A percentile compares a stretch with the other conserved stretches of the same genome.
Conservation (phyloP, 148 eudicot genomes). For the Heliamphora exappendiculata region DNA sequence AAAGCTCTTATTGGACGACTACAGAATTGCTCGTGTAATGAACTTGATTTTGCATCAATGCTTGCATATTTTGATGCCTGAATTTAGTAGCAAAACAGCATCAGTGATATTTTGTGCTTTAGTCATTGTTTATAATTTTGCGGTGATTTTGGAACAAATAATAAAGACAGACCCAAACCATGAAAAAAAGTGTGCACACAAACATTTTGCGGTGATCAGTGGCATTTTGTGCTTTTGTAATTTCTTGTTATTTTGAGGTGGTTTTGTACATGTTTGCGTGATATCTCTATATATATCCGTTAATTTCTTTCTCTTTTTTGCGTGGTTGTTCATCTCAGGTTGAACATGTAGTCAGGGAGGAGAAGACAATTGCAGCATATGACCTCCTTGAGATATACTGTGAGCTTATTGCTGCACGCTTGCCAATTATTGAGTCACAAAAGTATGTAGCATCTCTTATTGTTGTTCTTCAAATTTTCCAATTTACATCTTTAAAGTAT, state of each 20-base stretch:
- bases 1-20: no score
- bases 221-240: not conserved
- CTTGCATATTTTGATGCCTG: not conserved
- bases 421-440: slow-evolving; percentile 90
- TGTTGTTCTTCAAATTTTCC: not conserved
- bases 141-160: no score
- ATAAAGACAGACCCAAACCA: no score
- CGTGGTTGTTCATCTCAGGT: slow-evolving; percentile 51
- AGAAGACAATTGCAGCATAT: slow-evolving; percentile 81
- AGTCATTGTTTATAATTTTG: no score
- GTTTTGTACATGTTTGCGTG: not conserved
- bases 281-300: not conserved
- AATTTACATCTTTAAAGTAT: not conserved
- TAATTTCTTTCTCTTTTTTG: not conserved
- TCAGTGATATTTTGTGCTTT: not conserved
- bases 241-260: no score
- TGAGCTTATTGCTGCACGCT: slow-evolving; percentile 79
- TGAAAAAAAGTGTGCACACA: no score
- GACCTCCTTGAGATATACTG: slow-evolving; percentile 82
- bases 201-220: no score
- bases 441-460: slow-evolving; percentile 45
- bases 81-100: not conserved
- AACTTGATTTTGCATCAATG: not conserved
- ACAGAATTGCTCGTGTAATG: not conserved
- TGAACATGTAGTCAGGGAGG: slow-evolving; percentile 91